Evolutionary conservation across 1,284 basidiomycete species (phyloP).

Genomic region (Peniophora sp.): DNA sequence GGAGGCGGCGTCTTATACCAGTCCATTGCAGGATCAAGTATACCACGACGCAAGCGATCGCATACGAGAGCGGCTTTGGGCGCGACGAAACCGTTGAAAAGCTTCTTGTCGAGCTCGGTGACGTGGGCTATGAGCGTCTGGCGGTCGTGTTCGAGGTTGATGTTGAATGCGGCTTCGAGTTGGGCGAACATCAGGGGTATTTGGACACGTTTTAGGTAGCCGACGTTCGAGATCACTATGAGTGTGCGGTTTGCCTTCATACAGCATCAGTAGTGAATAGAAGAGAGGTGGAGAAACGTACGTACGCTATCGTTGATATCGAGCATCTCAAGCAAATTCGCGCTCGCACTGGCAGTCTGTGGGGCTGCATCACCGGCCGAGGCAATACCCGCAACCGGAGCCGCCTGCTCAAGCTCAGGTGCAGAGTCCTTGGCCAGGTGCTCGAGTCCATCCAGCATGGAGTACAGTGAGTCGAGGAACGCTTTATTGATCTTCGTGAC

Average conservation of each 20-base stretch:
- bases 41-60: constrained; percentile 68
- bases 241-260: constrained; percentile 82
- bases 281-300: neutral
- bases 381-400: constrained; percentile 20
- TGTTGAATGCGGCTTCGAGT: constrained; percentile 72
- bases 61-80: constrained; percentile 68
- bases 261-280: constrained; percentile 3
- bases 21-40: constrained; percentile 75
- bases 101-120: constrained; percentile 75
- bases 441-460: constrained; percentile 85
- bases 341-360: constrained; percentile 14
- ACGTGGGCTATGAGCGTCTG: constrained; percentile 74
- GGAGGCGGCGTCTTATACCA: constrained; percentile 91
- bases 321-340: constrained; percentile 45
- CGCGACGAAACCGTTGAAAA: constrained; percentile 84
- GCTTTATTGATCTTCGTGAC: constrained; percentile 73
- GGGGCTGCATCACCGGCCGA: constrained; percentile 11
- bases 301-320: constrained; percentile 55
- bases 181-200: constrained; percentile 80
- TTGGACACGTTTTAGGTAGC: constrained; percentile 60
- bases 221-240: constrained; percentile 86
- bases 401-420: constrained; percentile 30
- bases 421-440: constrained; percentile 73
- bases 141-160: constrained; percentile 72
- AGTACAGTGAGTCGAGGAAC: constrained; percentile 85